Conservation (phyloP, 352 stramenopile species). For the Pythium aphanidermatum region DNA sequence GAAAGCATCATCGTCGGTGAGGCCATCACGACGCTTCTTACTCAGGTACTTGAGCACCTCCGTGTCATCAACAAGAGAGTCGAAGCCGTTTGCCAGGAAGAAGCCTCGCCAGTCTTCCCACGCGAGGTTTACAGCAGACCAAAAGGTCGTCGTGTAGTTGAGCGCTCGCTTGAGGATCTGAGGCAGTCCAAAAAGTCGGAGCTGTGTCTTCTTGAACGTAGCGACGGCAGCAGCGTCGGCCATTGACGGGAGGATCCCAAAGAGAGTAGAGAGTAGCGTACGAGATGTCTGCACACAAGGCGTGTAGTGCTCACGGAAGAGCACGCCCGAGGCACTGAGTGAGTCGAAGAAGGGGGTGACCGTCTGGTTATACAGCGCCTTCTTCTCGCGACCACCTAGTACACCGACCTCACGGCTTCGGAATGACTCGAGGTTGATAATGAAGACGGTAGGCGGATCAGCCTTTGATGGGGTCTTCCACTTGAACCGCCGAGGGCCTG, state of each 20-base stretch:
- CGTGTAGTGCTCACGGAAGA: constrained; percentile 14
- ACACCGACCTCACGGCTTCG: constrained; percentile 10
- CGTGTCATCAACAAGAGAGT: constrained; percentile 3
- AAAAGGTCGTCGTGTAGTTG: constrained; percentile 9
- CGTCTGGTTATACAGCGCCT: constrained; percentile 3
- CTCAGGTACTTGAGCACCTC: not conserved
- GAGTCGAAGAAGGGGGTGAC: constrained; percentile 12
- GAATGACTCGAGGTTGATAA: constrained; percentile 15
- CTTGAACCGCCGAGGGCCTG: constrained; percentile 7
- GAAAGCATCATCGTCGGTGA: constrained; percentile 4
- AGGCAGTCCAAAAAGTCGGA: not conserved
- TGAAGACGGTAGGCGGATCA: constrained; percentile 8
- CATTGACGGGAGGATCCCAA: constrained; percentile 3
- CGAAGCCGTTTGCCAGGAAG: constrained; percentile 5
- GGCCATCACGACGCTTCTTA: not conserved
- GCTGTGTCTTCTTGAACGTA: not conserved
- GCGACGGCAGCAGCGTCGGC: not conserved
- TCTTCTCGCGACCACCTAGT: constrained; percentile 2
- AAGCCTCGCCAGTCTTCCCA: constrained; percentile 13
- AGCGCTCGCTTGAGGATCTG: constrained; percentile 9
- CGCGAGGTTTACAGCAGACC: constrained; percentile 6
- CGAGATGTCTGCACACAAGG: constrained; percentile 13
- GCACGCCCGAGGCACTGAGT: not conserved
- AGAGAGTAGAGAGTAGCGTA: constrained; percentile 4
- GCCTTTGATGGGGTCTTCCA: not conserved